phyloP scores from a whole-genome alignment of 305 asterid genomes.

The Fraxinus sp. region DNA sequence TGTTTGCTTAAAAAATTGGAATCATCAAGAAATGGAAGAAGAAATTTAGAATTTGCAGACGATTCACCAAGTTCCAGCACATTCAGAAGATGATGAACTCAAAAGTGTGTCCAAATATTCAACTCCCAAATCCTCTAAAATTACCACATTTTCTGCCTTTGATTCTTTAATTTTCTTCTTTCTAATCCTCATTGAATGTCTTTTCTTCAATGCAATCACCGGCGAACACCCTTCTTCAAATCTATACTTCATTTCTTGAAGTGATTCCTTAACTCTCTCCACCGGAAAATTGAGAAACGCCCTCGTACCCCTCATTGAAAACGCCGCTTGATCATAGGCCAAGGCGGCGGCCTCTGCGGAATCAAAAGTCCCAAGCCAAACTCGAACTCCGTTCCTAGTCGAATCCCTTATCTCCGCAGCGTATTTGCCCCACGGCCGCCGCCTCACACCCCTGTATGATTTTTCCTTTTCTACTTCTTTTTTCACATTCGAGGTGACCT shows the following conservation, averaged over 20 bases:
- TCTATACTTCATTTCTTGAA: conserved; percentile 52
- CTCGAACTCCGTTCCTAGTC: conserved; percentile 65
- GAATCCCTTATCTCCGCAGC: conserved; percentile 85
- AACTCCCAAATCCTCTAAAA: conserved; percentile 80
- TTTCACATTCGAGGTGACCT: conserved; percentile 37
- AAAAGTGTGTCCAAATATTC: conserved; percentile 61
- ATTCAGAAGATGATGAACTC: conserved; percentile 30
- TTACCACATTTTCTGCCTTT: conserved; percentile 46
- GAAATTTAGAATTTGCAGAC: background rate
- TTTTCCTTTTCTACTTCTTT: conserved; percentile 26
- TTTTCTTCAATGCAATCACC: conserved; percentile 58
- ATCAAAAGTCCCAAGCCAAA: conserved; percentile 81
- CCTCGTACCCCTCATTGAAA: conserved; percentile 58
- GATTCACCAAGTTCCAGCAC: conserved; percentile 18
- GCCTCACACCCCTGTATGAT: conserved; percentile 61
- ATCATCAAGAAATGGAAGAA: background rate
- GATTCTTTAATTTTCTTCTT: conserved; percentile 23
- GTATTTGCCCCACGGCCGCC: conserved; percentile 80
- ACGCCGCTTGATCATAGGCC: conserved; percentile 83
- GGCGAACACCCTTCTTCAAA: conserved; percentile 66
- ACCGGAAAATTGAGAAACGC: conserved; percentile 72
- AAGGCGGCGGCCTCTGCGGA: conserved; percentile 76
- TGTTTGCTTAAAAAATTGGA: background rate
- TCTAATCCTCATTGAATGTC: conserved; percentile 50
- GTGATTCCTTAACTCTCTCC: conserved; percentile 62